Percentiles rank a stretch among this genome's conserved stretches.
Conservation (phyloP, 2,329 filamentous ascomycete species). For the Colletotrichum lini region DNA sequence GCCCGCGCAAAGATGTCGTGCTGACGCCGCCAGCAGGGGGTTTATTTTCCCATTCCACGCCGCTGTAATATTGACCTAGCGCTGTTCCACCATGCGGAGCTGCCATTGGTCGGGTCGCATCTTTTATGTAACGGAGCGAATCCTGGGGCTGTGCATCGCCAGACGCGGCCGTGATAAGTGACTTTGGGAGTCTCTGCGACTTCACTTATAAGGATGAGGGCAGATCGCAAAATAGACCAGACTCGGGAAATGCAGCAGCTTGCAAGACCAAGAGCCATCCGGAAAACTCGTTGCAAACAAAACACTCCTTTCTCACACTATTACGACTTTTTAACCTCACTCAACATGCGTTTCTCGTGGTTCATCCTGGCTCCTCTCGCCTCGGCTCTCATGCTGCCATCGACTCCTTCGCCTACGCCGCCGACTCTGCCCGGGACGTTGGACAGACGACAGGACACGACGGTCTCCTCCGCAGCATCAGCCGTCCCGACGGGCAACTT, state of each 20-base stretch:
- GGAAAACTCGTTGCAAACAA: no score
- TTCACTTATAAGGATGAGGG: slow-evolving; percentile 4
- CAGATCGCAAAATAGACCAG: background rate
- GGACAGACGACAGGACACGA: slow-evolving; percentile 1
- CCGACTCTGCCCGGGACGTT: background rate
- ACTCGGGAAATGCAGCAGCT: background rate
- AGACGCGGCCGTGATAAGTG: background rate
- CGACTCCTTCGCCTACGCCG: slow-evolving; percentile 18
- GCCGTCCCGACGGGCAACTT: slow-evolving; percentile 42
- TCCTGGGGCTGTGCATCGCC: slow-evolving; percentile 8
- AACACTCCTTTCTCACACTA: background rate
- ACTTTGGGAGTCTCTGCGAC: background rate
- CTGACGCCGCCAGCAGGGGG: background rate
- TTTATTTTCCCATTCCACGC: background rate
- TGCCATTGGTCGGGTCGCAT: slow-evolving; percentile 14
- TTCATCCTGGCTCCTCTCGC: slow-evolving; percentile 4
- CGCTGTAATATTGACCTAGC: background rate
- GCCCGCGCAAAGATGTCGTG: background rate
- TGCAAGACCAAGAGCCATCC: background rate
- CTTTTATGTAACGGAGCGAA: background rate
- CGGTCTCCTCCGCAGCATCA: background rate
- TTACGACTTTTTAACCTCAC: background rate
- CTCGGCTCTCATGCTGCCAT: slow-evolving; percentile 3
- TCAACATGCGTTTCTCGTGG: slow-evolving; percentile 8
- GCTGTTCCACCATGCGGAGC: background rate